These are phyloP conservation scores for Alternaria metachromatica DNA, from an alignment of 2,329 filamentous ascomycete genomes.

Conservation along the genomic window DNA sequence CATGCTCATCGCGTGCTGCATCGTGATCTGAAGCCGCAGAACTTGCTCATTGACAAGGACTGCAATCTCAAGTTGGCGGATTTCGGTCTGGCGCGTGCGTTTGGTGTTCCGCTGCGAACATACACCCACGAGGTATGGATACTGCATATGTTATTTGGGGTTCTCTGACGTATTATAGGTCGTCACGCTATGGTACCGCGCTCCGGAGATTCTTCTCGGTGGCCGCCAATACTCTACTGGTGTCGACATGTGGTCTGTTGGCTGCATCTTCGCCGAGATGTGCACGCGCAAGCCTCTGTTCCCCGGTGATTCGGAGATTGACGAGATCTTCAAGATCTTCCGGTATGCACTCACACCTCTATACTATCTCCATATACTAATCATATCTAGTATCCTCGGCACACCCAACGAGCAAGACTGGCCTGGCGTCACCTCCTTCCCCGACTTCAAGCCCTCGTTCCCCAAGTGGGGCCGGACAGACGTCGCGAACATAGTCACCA, in stretches of 20 bases:
- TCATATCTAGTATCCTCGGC: constrained; percentile 64
- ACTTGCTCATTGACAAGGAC: constrained; percentile 83
- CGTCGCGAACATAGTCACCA: constrained; percentile 69
- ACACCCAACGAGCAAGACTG: constrained; percentile 82
- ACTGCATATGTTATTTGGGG: neutral
- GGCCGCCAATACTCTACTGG: constrained; percentile 92
- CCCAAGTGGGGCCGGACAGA: constrained; percentile 85
- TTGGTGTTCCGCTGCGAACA: constrained; percentile 87
- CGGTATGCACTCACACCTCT: constrained; percentile 60
- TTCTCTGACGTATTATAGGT: constrained; percentile 59
- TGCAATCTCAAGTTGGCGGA: constrained; percentile 90
- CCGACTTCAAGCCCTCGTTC: constrained; percentile 91
- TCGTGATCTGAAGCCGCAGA: constrained; percentile 89
- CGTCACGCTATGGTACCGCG: constrained; percentile 91
- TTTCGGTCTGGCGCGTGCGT: constrained; percentile 87
- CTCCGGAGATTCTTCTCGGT: constrained; percentile 88
- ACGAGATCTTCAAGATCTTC: constrained; percentile 96
- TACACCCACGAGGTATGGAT: constrained; percentile 82
- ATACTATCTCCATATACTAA: constrained; percentile 11
- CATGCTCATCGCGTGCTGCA: constrained; percentile 88
- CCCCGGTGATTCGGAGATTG: constrained; percentile 90
- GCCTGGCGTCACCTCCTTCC: constrained; percentile 93
- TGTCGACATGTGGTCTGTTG: constrained; percentile 95
- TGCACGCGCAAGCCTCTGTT: constrained; percentile 92
- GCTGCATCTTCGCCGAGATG: constrained; percentile 97